These are phyloP conservation scores for Dendrobium catenatum DNA, from an alignment of 106 monocot species.

Conservation along the genomic window DNA sequence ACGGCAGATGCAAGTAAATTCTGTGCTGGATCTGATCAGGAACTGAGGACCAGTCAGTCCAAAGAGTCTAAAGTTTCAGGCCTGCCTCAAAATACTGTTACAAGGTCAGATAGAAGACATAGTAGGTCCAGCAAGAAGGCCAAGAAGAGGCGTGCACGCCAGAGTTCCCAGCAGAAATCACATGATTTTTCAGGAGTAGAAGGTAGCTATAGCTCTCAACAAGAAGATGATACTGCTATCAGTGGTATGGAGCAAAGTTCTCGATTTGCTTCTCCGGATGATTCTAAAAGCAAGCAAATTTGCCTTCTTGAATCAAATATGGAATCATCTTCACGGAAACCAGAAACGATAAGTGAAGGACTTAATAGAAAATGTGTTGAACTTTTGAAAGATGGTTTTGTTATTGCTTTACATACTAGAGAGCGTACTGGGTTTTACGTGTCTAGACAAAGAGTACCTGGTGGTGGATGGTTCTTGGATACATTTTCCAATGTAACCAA, in stretches of 20 bases:
- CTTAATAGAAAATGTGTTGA: constrained; percentile 31
- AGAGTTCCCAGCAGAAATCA: constrained; percentile 58
- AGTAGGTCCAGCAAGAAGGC: constrained; percentile 88
- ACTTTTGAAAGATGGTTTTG: constrained; percentile 65
- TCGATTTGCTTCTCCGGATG: constrained; percentile 86
- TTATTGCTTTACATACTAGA: constrained; percentile 67
- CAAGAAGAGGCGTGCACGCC: constrained; percentile 89
- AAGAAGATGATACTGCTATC: constrained; percentile 60
- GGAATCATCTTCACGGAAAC: constrained; percentile 52
- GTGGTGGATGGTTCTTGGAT: constrained; percentile 84
- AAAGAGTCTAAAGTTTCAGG: constrained; percentile 56
- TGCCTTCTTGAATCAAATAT: constrained; percentile 44
- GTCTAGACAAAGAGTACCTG: constrained; percentile 62
- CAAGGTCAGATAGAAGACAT: constrained; percentile 52
- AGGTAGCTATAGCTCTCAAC: constrained; percentile 50
- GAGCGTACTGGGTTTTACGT: constrained; percentile 54
- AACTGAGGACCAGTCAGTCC: constrained; percentile 19
- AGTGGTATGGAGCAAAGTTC: constrained; percentile 78
- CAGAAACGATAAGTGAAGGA: neutral
- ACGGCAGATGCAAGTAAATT: constrained; percentile 42
- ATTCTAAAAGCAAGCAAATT: constrained; percentile 60
- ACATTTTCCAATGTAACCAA: constrained; percentile 68
- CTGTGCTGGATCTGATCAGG: constrained; percentile 26
- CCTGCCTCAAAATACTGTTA: constrained; percentile 36
- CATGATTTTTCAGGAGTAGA: constrained; percentile 58